Percentiles rank a stretch among this genome's conserved stretches.
phyloP scores from a whole-genome alignment of 192 early-diverging fungal genomes.

The Phlyctochytrium arcticum region DNA sequence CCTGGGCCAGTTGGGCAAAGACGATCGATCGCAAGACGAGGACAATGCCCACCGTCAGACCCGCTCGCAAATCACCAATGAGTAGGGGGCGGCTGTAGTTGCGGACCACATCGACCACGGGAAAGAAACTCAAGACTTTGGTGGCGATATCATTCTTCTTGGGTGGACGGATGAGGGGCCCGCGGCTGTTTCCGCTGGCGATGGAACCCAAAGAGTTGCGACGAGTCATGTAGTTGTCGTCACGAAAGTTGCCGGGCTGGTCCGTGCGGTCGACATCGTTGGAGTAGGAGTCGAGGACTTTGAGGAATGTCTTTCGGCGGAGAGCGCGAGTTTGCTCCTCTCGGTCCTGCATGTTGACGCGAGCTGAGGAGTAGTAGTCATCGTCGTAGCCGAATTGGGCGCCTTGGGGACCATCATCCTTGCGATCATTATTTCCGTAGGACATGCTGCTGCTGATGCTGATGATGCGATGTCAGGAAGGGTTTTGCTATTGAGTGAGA shows the following conservation, averaged over 20 bases:
- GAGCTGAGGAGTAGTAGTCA: too few relatives aligned
- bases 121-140: background rate
- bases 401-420: too few relatives aligned
- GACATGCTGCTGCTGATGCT: too few relatives aligned
- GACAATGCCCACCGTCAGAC: conserved; percentile 36
- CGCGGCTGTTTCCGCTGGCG: background rate
- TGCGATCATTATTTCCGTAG: too few relatives aligned
- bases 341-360: too few relatives aligned
- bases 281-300: background rate
- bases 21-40: conserved; percentile 41
- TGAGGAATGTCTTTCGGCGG: conserved; percentile 2
- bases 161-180: background rate
- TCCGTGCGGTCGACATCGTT: conserved; percentile 1
- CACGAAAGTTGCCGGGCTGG: background rate
- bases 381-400: too few relatives aligned
- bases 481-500: too few relatives aligned
- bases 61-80: conserved; percentile 28
- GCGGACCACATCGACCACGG: background rate
- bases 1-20: conserved; percentile 30
- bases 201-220: too few relatives aligned
- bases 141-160: background rate
- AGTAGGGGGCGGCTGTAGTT: background rate
- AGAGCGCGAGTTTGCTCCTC: too few relatives aligned
- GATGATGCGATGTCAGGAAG: too few relatives aligned
- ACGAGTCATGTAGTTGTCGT: too few relatives aligned